Evolutionary conservation across 495 filamentous ascomycete genomes (phyloP).

Genomic region (Jackrogersella minutella): DNA sequence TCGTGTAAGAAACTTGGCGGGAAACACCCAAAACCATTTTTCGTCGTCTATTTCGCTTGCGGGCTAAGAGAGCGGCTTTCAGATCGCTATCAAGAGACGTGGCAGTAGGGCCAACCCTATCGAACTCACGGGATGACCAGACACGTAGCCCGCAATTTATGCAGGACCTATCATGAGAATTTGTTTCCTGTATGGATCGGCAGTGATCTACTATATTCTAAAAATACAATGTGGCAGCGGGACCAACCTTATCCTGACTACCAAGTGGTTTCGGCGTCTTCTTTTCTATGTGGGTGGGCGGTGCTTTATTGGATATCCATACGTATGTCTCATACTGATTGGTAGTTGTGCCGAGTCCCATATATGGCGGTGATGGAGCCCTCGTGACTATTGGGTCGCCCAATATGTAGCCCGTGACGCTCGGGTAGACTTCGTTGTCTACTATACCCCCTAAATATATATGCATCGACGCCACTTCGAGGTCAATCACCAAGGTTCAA

Average conservation of each 20-base stretch:
- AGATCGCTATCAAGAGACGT: slow-evolving; percentile 14
- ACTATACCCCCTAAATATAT: neutral
- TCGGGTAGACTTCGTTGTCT: neutral
- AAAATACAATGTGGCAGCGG: slow-evolving; percentile 1
- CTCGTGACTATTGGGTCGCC: neutral
- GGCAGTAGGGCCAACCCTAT: slow-evolving; percentile 19
- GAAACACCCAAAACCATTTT: neutral
- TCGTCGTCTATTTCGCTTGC: neutral
- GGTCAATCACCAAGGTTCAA: neutral
- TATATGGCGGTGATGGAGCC: neutral
- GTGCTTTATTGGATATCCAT: neutral
- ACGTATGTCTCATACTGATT: slow-evolving; percentile 11
- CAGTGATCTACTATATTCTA: neutral
- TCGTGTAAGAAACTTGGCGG: neutral
- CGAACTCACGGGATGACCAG: neutral
- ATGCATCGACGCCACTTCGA: neutral
- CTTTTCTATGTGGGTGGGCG: neutral
- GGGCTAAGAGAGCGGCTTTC: neutral
- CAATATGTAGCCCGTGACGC: slow-evolving; percentile 4
- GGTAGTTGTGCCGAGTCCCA: neutral
- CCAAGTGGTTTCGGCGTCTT: neutral
- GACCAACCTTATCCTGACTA: slow-evolving; percentile 18
- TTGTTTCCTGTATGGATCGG: slow-evolving; percentile 2
- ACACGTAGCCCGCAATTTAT: slow-evolving; percentile 22
- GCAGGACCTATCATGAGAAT: neutral